Percentiles rank a stretch among this genome's conserved stretches.
phyloP scores from a whole-genome alignment of 2,329 filamentous ascomycete genomes.

The Cyphellophora attinorum region DNA sequence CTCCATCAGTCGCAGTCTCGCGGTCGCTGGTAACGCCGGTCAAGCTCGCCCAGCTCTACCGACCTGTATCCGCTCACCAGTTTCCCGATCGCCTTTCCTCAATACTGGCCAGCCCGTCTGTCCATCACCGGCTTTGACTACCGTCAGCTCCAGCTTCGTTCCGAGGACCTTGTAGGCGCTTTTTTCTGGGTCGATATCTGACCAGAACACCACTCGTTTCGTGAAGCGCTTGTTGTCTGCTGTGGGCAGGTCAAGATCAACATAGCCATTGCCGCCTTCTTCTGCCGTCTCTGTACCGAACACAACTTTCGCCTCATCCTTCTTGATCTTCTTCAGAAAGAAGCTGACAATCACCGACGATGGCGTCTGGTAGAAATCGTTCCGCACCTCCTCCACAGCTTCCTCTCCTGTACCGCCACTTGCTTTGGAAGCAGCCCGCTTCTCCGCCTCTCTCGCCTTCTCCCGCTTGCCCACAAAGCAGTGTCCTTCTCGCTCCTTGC shows the following conservation, averaged over 20 bases:
- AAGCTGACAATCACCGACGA: slow-evolving; percentile 78
- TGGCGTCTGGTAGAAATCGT: slow-evolving; percentile 92
- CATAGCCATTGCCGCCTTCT: slow-evolving; percentile 13
- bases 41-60: slow-evolving; percentile 62
- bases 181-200: slow-evolving; percentile 62
- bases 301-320: slow-evolving; percentile 61
- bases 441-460: slow-evolving; percentile 59
- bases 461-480: slow-evolving; percentile 72
- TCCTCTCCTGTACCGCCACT: slow-evolving; percentile 5
- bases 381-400: slow-evolving; percentile 34
- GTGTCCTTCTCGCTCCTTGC: slow-evolving; percentile 71
- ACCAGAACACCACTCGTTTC: slow-evolving; percentile 65
- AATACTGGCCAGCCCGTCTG: slow-evolving; percentile 71
- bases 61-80: slow-evolving; percentile 78
- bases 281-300: slow-evolving; percentile 49
- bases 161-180: slow-evolving; percentile 74
- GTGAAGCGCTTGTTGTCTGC: slow-evolving; percentile 76
- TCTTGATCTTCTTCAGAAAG: slow-evolving; percentile 95
- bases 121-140: slow-evolving; percentile 60
- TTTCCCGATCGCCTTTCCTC: slow-evolving; percentile 63
- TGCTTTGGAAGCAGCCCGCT: slow-evolving; percentile 63
- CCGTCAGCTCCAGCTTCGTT: slow-evolving; percentile 75
- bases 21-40: too few relatives aligned
- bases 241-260: slow-evolving; percentile 77
- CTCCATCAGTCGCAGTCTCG: too few relatives aligned